Evolutionary conservation across 2,329 filamentous ascomycete species (phyloP).

Genomic region (Tolypocladium paradoxum): DNA sequence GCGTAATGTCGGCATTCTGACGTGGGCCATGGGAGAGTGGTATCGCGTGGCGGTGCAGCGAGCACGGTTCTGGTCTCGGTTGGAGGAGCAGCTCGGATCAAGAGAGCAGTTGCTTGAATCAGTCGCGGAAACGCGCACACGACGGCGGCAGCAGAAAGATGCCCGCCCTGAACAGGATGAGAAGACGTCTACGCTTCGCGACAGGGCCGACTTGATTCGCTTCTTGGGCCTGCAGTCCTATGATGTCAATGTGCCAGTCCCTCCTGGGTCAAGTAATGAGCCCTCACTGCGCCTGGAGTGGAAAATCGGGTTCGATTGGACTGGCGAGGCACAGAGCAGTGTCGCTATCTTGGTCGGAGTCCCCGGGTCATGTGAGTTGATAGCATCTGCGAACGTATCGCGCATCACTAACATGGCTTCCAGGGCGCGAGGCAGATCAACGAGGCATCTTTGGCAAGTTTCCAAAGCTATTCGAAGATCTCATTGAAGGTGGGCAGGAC

Average conservation of each 20-base stretch:
- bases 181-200: conserved; percentile 5
- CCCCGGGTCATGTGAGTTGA: conserved; percentile 51
- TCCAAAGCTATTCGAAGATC: conserved; percentile 47
- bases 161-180: conserved; percentile 12
- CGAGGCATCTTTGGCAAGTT: conserved; percentile 45
- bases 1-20: conserved; percentile 47
- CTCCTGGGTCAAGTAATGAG: conserved; percentile 18
- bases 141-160: conserved; percentile 11
- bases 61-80: conserved; percentile 50
- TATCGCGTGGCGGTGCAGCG: conserved; percentile 48
- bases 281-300: conserved; percentile 46
- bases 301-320: conserved; percentile 60
- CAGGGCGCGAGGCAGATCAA: conserved; percentile 51
- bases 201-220: conserved; percentile 35
- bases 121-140: conserved; percentile 12
- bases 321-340: conserved; percentile 54
- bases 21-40: conserved; percentile 62
- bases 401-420: conserved; percentile 7
- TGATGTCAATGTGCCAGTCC: conserved; percentile 29
- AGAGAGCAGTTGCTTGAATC: conserved; percentile 17
- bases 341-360: conserved; percentile 44
- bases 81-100: conserved; percentile 35
- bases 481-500: conserved; percentile 44
- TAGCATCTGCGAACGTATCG: background rate
- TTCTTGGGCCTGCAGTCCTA: conserved; percentile 42